Conservation (phyloP, 805 yeast species). For the Candida taoyuanica region DNA sequence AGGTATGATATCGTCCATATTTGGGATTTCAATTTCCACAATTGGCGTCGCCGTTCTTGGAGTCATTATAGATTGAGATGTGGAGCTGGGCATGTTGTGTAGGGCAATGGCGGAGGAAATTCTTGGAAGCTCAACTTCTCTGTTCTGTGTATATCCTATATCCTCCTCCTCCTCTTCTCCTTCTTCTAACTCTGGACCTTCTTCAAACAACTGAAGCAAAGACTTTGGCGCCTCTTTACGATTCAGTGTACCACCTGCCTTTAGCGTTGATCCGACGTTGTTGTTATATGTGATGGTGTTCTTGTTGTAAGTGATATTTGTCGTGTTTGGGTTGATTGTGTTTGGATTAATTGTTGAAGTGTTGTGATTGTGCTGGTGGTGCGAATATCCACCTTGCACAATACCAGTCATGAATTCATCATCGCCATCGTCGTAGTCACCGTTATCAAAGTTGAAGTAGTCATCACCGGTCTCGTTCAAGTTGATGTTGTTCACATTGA, state of each 20-base stretch:
- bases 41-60: constrained; percentile 50
- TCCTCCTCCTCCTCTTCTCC: constrained; percentile 17
- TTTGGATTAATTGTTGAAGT: constrained; percentile 22
- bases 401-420: constrained; percentile 28
- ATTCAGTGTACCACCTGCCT: constrained; percentile 26
- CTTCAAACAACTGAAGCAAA: constrained; percentile 64
- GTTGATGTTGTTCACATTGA: constrained; percentile 37
- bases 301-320: constrained; percentile 24
- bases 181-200: constrained; percentile 32
- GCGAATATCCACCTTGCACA: constrained; percentile 11
- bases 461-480: constrained; percentile 21
- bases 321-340: constrained; percentile 10
- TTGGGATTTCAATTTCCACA: constrained; percentile 65
- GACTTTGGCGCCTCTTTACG: constrained; percentile 66
- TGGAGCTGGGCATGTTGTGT: constrained; percentile 13
- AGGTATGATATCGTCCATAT: constrained; percentile 43
- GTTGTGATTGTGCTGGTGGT: constrained; percentile 16
- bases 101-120: constrained; percentile 19
- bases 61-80: not conserved
- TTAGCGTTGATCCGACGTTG: constrained; percentile 24
- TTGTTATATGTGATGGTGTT: constrained; percentile 29
- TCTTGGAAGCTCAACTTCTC: constrained; percentile 18
- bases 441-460: constrained; percentile 22
- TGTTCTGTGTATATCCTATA: not conserved
- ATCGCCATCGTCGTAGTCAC: constrained; percentile 27